Base-by-base conservation (phyloP, 495 filamentous ascomycete species). In the Trichoderma virens region DNA sequence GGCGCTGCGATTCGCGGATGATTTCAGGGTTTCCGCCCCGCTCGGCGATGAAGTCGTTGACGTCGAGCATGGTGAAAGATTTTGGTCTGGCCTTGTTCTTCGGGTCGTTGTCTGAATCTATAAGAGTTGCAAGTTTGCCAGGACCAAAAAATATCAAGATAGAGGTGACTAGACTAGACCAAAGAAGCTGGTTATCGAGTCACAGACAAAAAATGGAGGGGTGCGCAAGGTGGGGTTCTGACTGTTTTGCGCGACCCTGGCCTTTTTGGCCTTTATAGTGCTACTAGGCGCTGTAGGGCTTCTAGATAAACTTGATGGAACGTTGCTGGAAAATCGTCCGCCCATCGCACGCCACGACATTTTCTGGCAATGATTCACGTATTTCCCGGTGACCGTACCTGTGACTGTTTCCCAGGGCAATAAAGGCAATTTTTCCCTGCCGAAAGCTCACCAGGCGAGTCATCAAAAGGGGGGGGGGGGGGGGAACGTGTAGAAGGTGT, bases 1-100 rank as follows among this genome's bases (percentile, higher is more conserved):
- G 85, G 69, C 87, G 82, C 75, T 98, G 94, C 69, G 87, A 91
- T 75, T 96, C 91, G 73, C 88, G 90, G 76, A 98, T 94, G 75
- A 84, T 85, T 65, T 93, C 86, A 14, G 91, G 90, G 77, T 97
- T 83, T 66, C 94, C 95, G 67, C 93, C 94, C 65, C 91, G 87
- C 70, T 96, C 90, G 69, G 82, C 78, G 74, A 98, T 75, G 66
- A 76, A 76, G 65, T 76, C 74, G 70, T 71, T 76, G 27, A 76
- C 69, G 70, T 76, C 74, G 30, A 76, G 70, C 74, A 76, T 76
- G 28, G 31, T 62, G 61, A n/a, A 23, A 2, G 23, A n/a, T 25
- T 61, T 38, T 30, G 51, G 3, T 5, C 3, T 4, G 20, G 2
- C 30, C 30, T 2, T 13, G 7, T 56, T 30, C 25, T 14, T 18